Evolutionary conservation across 169 alveolate genomes (phyloP).

Genomic region (Eimeria maxima): DNA sequence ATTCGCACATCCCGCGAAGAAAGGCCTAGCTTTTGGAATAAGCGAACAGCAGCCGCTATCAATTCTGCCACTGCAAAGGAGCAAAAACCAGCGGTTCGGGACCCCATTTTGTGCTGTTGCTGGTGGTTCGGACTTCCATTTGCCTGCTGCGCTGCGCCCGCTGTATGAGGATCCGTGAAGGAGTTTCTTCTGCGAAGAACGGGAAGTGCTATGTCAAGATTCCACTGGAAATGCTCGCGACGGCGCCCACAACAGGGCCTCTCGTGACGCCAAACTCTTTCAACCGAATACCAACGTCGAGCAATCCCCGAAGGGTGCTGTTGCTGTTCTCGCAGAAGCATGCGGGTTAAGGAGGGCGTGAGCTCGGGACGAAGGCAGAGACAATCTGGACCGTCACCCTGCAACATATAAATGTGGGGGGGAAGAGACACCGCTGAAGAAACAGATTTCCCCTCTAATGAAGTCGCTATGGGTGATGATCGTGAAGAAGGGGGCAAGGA

Average conservation of each 20-base stretch:
- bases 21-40: slow-evolving; percentile 81
- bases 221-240: slow-evolving; percentile 91
- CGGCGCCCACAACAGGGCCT: slow-evolving; percentile 85
- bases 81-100: neutral
- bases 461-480: neutral
- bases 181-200: neutral
- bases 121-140: neutral
- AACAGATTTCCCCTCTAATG: neutral
- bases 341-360: slow-evolving; percentile 86
- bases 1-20: slow-evolving; percentile 80
- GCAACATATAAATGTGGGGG: slow-evolving; percentile 80
- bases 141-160: neutral
- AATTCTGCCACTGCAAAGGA: slow-evolving; percentile 83
- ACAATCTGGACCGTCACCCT: slow-evolving; percentile 55
- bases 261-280: slow-evolving; percentile 87
- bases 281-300: slow-evolving; percentile 81
- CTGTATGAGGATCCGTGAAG: neutral
- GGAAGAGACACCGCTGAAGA: slow-evolving; percentile 5
- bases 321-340: slow-evolving; percentile 77
- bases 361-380: slow-evolving; percentile 86
- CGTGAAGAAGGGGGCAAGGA: neutral
- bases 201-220: slow-evolving; percentile 86
- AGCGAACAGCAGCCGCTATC: slow-evolving; percentile 82
- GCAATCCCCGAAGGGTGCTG: slow-evolving; percentile 73
- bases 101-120: neutral